Conservation (phyloP, 306 rosid genomes). For the Luffa acutangula region DNA sequence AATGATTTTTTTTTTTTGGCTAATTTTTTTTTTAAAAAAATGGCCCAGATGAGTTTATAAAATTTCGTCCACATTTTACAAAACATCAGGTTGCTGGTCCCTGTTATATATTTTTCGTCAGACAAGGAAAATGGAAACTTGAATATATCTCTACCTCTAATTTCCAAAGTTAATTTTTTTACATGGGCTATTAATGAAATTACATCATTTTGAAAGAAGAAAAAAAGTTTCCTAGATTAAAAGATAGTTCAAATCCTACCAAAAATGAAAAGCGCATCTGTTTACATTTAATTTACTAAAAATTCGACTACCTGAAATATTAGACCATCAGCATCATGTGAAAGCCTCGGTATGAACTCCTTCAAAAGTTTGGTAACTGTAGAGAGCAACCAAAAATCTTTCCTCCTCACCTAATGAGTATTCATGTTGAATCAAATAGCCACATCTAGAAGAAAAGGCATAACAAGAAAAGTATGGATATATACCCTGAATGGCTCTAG, state of each 20-base stretch:
- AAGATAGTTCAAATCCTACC: background rate
- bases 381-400: constrained; percentile 93
- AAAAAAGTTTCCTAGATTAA: background rate
- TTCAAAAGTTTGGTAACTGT: constrained; percentile 68
- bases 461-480: constrained; percentile 7
- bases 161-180: background rate
- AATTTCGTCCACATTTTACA: background rate
- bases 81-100: background rate
- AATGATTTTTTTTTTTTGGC: background rate
- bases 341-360: constrained; percentile 88
- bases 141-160: background rate
- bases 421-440: constrained; percentile 13
- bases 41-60: background rate
- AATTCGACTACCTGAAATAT: constrained; percentile 68
- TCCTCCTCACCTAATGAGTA: constrained; percentile 82
- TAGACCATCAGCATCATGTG: constrained; percentile 95
- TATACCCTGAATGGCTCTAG: constrained; percentile 91
- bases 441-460: constrained; percentile 13
- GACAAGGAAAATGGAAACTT: background rate
- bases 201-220: background rate
- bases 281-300: background rate
- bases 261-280: background rate
- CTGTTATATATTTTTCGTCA: background rate
- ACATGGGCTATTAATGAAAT: background rate
- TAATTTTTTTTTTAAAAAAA: background rate